Conservation (phyloP, 768 basidiomycete species). For the Mycena alexandri region DNA sequence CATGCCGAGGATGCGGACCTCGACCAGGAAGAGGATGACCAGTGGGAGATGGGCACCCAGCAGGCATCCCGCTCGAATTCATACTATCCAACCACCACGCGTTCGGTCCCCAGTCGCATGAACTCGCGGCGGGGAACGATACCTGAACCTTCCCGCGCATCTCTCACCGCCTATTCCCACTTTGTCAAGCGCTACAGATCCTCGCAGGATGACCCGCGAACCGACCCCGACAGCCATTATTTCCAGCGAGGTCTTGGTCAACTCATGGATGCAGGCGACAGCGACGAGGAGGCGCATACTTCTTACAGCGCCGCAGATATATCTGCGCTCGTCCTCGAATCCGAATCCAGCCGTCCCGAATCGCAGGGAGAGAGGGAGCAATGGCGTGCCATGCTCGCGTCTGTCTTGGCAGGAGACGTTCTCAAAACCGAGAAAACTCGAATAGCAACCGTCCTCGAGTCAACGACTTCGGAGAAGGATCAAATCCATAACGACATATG, state of each 20-base stretch:
- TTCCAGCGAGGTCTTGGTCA: slow-evolving; percentile 79
- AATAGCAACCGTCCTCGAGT: slow-evolving; percentile 84
- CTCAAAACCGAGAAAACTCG: slow-evolving; percentile 95
- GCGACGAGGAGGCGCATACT: slow-evolving; percentile 78
- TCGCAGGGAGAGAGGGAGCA: slow-evolving; percentile 84
- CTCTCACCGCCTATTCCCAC: slow-evolving; percentile 77
- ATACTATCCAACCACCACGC: slow-evolving; percentile 48
- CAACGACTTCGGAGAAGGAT: slow-evolving; percentile 76
- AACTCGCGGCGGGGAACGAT: slow-evolving; percentile 45
- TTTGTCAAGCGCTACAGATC: slow-evolving; percentile 84
- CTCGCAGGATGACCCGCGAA: slow-evolving; percentile 72
- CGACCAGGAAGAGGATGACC: slow-evolving; percentile 61
- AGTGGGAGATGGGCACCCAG: slow-evolving; percentile 57
- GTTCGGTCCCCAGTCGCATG: slow-evolving; percentile 43
- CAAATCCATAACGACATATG: slow-evolving; percentile 81
- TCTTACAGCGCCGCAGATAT: slow-evolving; percentile 57
- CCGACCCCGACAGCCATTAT: slow-evolving; percentile 88
- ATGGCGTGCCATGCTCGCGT: slow-evolving; percentile 96
- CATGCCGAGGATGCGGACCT: slow-evolving; percentile 71
- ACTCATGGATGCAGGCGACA: slow-evolving; percentile 76
- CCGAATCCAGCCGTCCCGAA: slow-evolving; percentile 74
- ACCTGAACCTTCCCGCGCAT: slow-evolving; percentile 39
- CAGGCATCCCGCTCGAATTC: slow-evolving; percentile 52
- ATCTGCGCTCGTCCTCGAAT: slow-evolving; percentile 67
- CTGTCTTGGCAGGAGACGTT: slow-evolving; percentile 94